Percentiles rank a stretch among this genome's conserved stretches.
These are phyloP conservation scores for Yamadazyma olivae DNA, from an alignment of 805 yeast species.

Conservation along the genomic window DNA sequence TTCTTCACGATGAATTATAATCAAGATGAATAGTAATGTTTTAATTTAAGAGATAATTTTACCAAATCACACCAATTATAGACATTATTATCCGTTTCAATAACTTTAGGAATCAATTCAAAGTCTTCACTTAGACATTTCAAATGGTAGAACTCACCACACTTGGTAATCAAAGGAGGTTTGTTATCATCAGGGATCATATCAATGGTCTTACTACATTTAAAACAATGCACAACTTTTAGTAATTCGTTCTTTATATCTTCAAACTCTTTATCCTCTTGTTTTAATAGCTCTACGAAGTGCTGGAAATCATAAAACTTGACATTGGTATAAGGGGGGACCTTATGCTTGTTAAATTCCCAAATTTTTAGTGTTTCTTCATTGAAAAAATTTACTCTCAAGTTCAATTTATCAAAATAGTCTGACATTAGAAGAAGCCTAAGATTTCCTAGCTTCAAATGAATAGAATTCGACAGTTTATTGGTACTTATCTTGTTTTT, in stretches of 20 bases:
- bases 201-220: slow-evolving; percentile 30
- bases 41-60: slow-evolving; percentile 18
- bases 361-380: slow-evolving; percentile 7
- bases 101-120: slow-evolving; percentile 15
- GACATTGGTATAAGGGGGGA: neutral
- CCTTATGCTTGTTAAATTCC: neutral
- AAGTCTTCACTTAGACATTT: slow-evolving; percentile 20
- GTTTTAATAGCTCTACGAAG: too few species aligned
- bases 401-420: slow-evolving; percentile 44
- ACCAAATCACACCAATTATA: slow-evolving; percentile 20
- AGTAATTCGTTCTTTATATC: slow-evolving; percentile 6
- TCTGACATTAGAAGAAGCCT: slow-evolving; percentile 40
- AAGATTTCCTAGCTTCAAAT: slow-evolving; percentile 46
- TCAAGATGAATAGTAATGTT: too few species aligned
- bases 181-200: slow-evolving; percentile 22
- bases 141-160: slow-evolving; percentile 35
- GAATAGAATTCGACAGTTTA: slow-evolving; percentile 35
- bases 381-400: slow-evolving; percentile 47
- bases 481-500: slow-evolving; percentile 35
- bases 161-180: slow-evolving; percentile 11
- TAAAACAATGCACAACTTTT: slow-evolving; percentile 23
- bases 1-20: slow-evolving; percentile 28
- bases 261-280: slow-evolving; percentile 13
- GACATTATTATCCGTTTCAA: slow-evolving; percentile 13
- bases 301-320: too few species aligned